Evolutionary conservation across 306 rosid genomes (phyloP).

Genomic region (Malus fusca): DNA sequence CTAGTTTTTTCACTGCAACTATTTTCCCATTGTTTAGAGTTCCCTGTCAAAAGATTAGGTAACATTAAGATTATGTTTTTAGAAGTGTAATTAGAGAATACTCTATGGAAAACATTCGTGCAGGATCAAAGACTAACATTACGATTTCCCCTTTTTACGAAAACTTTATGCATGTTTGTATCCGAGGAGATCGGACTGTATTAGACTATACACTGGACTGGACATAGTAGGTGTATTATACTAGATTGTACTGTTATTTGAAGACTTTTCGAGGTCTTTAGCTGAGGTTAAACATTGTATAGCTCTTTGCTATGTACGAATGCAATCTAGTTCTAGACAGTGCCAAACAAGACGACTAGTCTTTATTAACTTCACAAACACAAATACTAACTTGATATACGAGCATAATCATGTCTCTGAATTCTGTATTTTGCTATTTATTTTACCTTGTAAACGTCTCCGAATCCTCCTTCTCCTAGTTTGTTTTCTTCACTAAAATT

Average conservation of each 20-base stretch:
- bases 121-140: not conserved
- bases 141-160: not conserved
- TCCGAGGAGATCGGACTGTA: not conserved
- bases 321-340: no score
- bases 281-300: not conserved
- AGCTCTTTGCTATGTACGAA: no score
- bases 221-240: no score
- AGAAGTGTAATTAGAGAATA: no score
- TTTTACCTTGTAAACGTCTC: conserved; percentile 62
- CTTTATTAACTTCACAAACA: no score
- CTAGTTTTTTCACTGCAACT: conserved; percentile 61
- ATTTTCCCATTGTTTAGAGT: conserved; percentile 55
- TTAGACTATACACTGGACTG: not conserved
- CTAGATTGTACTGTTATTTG: no score
- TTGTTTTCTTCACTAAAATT: conserved; percentile 50
- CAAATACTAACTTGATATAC: no score
- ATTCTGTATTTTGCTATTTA: not conserved
- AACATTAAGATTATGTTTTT: no score
- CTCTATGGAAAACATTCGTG: not conserved
- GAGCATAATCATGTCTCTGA: no score
- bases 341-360: no score
- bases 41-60: conserved; percentile 29
- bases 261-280: not conserved
- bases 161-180: not conserved
- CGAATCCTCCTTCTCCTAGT: conserved; percentile 75